Conservation (phyloP, 331 rosid genomes). For the Dryas integrifolia region DNA sequence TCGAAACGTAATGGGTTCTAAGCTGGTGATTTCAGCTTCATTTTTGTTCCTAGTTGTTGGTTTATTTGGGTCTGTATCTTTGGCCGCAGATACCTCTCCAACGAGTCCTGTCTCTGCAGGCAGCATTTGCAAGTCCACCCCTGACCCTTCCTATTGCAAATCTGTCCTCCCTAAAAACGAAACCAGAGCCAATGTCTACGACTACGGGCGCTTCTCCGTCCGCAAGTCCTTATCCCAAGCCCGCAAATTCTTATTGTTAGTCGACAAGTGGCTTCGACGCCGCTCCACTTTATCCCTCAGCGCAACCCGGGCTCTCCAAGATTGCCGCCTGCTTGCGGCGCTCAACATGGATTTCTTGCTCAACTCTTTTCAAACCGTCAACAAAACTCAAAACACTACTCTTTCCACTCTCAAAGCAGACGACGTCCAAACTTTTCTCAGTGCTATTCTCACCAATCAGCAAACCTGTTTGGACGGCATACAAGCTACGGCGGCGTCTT, state of each 20-base stretch:
- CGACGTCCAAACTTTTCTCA: slow-evolving; percentile 54
- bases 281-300: slow-evolving; percentile 37
- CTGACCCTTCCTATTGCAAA: slow-evolving; percentile 35
- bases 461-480: slow-evolving; percentile 84
- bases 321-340: slow-evolving; percentile 55
- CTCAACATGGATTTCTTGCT: slow-evolving; percentile 61
- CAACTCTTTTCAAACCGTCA: slow-evolving; percentile 48
- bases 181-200: slow-evolving; percentile 39
- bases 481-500: slow-evolving; percentile 57
- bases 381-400: slow-evolving; percentile 25
- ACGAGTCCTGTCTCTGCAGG: slow-evolving; percentile 13
- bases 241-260: slow-evolving; percentile 34
- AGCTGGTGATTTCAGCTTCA: slow-evolving; percentile 6
- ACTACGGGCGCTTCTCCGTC: slow-evolving; percentile 47
- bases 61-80: not conserved
- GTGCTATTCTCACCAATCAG: slow-evolving; percentile 79
- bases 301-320: slow-evolving; percentile 64
- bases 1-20: slow-evolving; percentile 15
- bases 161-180: slow-evolving; percentile 16
- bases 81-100: slow-evolving; percentile 17
- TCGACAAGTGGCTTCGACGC: slow-evolving; percentile 41
- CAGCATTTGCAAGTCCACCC: slow-evolving; percentile 32
- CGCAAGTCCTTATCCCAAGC: slow-evolving; percentile 53
- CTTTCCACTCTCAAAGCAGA: slow-evolving; percentile 57
- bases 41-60: slow-evolving; percentile 12